Conservation (phyloP, 805 yeast genomes). For the Scheffersomyces amazonensis region DNA sequence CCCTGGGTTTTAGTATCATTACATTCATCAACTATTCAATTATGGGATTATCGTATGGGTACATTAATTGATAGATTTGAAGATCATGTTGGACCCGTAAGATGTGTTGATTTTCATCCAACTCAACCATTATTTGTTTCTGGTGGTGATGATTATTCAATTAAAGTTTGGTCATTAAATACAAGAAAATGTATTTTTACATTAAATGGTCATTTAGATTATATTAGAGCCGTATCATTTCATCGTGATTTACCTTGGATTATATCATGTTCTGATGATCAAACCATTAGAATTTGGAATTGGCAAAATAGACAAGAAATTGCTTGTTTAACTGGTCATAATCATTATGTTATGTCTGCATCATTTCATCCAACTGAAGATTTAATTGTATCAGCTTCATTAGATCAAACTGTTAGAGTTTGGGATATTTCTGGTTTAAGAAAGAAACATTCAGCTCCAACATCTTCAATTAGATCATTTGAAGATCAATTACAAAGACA, state of each 20-base stretch:
- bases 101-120: slow-evolving; percentile 94
- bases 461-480: slow-evolving; percentile 42
- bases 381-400: slow-evolving; percentile 88
- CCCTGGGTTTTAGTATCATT: slow-evolving; percentile 97
- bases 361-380: slow-evolving; percentile 96
- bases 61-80: slow-evolving; percentile 93
- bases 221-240: slow-evolving; percentile 89
- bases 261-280: slow-evolving; percentile 94
- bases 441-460: slow-evolving; percentile 87
- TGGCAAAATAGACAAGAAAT: slow-evolving; percentile 99
- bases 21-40: slow-evolving; percentile 96
- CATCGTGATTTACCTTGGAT: slow-evolving; percentile 98
- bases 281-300: slow-evolving; percentile 98
- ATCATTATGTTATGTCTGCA: slow-evolving; percentile 97
- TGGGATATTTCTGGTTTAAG: slow-evolving; percentile 97
- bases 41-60: slow-evolving; percentile 99
- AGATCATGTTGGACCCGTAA: slow-evolving; percentile 98
- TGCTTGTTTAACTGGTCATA: slow-evolving; percentile 96
- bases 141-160: slow-evolving; percentile 95
- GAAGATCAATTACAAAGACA: slow-evolving; percentile 57
- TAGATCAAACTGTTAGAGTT: slow-evolving; percentile 98
- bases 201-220: slow-evolving; percentile 90
- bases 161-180: slow-evolving; percentile 94
- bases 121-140: slow-evolving; percentile 96
- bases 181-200: slow-evolving; percentile 91